Conservation (phyloP, 78 protist genomes). For the Protostelium mycophagum region DNA sequence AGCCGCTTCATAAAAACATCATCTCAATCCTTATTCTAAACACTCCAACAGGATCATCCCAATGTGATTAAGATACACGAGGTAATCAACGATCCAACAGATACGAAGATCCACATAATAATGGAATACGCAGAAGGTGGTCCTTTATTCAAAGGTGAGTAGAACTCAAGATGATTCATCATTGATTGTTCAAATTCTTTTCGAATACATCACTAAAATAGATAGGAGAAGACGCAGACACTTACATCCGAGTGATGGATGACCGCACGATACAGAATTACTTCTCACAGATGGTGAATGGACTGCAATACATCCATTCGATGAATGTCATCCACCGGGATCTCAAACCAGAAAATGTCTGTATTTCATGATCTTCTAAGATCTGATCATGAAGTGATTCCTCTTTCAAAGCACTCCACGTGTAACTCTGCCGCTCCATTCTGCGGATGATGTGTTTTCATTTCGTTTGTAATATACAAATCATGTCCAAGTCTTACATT, state of each 20-base stretch:
- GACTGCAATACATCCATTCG: neutral
- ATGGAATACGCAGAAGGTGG: neutral
- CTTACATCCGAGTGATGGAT: neutral
- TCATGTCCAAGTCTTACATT: too few species aligned
- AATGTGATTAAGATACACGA: neutral
- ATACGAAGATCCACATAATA: neutral
- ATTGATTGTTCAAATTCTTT: neutral
- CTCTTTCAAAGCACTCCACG: too few species aligned
- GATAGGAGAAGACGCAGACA: neutral
- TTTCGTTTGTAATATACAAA: too few species aligned
- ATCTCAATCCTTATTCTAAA: neutral
- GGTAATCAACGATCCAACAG: neutral
- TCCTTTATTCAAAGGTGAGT: neutral
- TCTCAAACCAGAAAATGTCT: conserved; percentile 1
- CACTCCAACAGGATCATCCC: neutral
- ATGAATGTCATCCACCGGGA: neutral
- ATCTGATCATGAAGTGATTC: too few species aligned
- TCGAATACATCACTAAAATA: too few species aligned
- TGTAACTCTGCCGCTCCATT: too few species aligned
- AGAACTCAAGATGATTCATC: neutral
- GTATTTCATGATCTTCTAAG: too few species aligned
- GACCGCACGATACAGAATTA: neutral
- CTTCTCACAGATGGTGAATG: neutral
- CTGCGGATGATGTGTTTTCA: too few species aligned
- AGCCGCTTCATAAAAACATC: too few species aligned